Conservation (phyloP, 164 flowering plant species). For the Sextonia rubra region DNA sequence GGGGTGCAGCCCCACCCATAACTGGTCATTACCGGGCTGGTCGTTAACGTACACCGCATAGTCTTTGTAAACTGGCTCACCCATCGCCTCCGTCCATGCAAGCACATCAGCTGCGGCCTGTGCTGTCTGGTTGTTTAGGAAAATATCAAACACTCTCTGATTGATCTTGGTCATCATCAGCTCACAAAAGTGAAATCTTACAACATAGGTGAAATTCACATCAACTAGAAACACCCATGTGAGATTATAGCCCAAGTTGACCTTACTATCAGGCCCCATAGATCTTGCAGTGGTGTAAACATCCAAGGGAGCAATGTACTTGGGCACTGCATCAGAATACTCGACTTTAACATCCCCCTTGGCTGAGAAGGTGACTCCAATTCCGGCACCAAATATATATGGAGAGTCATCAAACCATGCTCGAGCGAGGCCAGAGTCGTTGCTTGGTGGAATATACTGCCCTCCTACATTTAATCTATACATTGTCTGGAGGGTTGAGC, state of each 20-base stretch:
- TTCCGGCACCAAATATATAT: conserved; percentile 45
- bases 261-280: conserved; percentile 44
- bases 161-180: conserved; percentile 26
- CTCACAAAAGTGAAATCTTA: conserved; percentile 78
- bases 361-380: conserved; percentile 41
- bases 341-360: conserved; percentile 18
- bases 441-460: conserved; percentile 46
- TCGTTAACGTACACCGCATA: conserved; percentile 40
- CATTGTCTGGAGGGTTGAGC: conserved; percentile 47
- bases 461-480: conserved; percentile 78
- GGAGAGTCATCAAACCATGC: conserved; percentile 77
- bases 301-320: conserved; percentile 45
- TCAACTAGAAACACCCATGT: conserved; percentile 73
- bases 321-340: conserved; percentile 26
- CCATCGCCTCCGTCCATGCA: conserved; percentile 36
- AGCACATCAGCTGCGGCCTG: conserved; percentile 44
- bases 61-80: conserved; percentile 48
- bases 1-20: conserved; percentile 53
- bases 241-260: conserved; percentile 51
- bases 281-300: conserved; percentile 54
- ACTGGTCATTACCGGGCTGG: conserved; percentile 30
- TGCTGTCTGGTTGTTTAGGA: conserved; percentile 63
- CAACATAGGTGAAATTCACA: conserved; percentile 53
- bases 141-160: conserved; percentile 59
- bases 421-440: conserved; percentile 57